Base-by-base conservation (phyloP, 1,284 basidiomycete genomes). In the Ustilago hordei region DNA sequence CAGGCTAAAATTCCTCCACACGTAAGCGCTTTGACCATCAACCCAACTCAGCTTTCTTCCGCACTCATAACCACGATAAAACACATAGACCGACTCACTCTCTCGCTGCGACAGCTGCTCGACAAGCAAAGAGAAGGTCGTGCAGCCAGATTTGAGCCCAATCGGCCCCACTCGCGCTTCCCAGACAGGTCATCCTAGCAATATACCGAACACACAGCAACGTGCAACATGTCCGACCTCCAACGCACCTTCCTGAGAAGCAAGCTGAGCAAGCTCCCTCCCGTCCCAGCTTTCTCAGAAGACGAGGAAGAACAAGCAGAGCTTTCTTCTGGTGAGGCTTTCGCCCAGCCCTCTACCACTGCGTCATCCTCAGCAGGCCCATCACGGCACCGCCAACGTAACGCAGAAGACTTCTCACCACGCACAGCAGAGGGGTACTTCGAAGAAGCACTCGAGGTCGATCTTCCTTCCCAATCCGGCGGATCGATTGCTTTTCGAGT, bases 401-500 rank as follows among this genome's bases (percentile, higher is more conserved):
- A 36, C 41, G 41, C 13, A 38, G 45, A 73, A 4, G 70, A 66
- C 60, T 78, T 55, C 60, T 60, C 69, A 2, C 84, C 85, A 5
- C 56, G 81, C 12, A 67, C 69, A 38, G 78, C 84, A 6, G 75
- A 80, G 35, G 82, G 73, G 45, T 85, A 65, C 59, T 86, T 86
- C 61, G 69, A 80, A 34, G 52, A 81, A 13, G 84, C 85, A 1
- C 65, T 86, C 8, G 80, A 84, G 31, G 79, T 86, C 8, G 78
- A 83, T 36, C 76, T 86, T 8, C 60, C 64, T 2, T 68, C 73
- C 2, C 17, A 17, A 50, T 17, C 15, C 4, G 57, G 35, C 8
- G 60, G 61, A n/a, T 58, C 55, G 1, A 80, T 74, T 8, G 70
- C 67, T 0, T 34, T 90, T 90, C 28, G 89, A 88, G 39, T 81